phyloP scores from a whole-genome alignment of 192 early-diverging fungal genomes.

The Backusella sp. region DNA sequence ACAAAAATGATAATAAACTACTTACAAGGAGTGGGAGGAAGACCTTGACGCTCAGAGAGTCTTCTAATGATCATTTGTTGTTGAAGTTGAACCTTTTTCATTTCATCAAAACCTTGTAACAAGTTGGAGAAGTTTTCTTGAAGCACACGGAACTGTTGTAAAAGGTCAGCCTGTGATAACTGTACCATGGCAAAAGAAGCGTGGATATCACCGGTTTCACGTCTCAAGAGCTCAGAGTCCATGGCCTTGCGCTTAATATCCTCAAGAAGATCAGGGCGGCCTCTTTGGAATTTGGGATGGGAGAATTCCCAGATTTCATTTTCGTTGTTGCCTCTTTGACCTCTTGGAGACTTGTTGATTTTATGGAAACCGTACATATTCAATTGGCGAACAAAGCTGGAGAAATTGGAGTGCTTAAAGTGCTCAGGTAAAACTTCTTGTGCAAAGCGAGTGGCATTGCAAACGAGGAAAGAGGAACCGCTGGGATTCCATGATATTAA shows the following conservation, averaged over 20 bases:
- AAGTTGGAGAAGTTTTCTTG: slow-evolving; percentile 19
- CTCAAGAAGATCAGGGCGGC: slow-evolving; percentile 58
- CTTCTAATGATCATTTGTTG: slow-evolving; percentile 12
- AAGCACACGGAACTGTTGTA: slow-evolving; percentile 45
- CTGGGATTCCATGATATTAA: slow-evolving; percentile 70
- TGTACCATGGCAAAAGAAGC: slow-evolving; percentile 62
- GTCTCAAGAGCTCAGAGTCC: slow-evolving; percentile 59
- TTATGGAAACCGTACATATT: slow-evolving; percentile 92
- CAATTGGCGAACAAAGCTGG: slow-evolving; percentile 88
- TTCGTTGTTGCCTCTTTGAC: slow-evolving; percentile 58
- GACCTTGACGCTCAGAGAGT: slow-evolving; percentile 13
- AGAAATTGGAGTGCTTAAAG: slow-evolving; percentile 93
- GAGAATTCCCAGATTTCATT: slow-evolving; percentile 74
- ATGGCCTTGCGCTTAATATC: slow-evolving; percentile 77
- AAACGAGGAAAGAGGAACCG: slow-evolving; percentile 70
- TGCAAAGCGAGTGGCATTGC: slow-evolving; percentile 77
- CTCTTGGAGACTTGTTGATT: slow-evolving; percentile 67
- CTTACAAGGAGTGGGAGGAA: not conserved
- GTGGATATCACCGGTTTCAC: slow-evolving; percentile 64
- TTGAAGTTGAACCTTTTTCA: slow-evolving; percentile 11
- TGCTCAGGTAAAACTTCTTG: slow-evolving; percentile 78
- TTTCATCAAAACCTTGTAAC: slow-evolving; percentile 10
- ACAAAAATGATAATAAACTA: not conserved
- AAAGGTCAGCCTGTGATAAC: slow-evolving; percentile 57
- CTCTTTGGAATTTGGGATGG: slow-evolving; percentile 61